Percentiles rank a stretch among this genome's conserved stretches.
These are phyloP conservation scores for Dryas octopetala DNA, from an alignment of 306 rosid species.

Conservation along the genomic window DNA sequence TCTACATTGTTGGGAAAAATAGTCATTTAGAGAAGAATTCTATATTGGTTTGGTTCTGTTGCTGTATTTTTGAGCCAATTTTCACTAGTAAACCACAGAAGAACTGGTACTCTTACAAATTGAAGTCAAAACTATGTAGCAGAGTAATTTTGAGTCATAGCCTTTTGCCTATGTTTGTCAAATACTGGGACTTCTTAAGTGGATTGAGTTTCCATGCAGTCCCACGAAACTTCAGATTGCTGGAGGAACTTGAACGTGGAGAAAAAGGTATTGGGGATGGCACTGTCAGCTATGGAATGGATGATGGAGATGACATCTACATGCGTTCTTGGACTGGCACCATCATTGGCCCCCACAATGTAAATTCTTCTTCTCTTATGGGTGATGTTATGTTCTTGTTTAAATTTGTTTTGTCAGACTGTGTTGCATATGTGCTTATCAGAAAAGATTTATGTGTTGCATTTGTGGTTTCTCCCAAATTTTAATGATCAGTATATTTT, in stretches of 20 bases:
- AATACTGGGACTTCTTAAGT: slow-evolving; percentile 12
- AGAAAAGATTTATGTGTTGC: neutral
- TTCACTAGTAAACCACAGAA: neutral
- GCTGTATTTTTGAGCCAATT: neutral
- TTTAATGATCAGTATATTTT: neutral
- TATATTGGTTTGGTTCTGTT: neutral
- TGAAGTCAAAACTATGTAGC: neutral
- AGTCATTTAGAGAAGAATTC: neutral
- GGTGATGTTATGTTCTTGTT: neutral
- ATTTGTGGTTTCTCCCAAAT: neutral
- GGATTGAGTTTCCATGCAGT: slow-evolving; percentile 54
- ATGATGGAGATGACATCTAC: slow-evolving; percentile 97
- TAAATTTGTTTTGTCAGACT: neutral
- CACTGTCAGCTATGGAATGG: slow-evolving; percentile 97
- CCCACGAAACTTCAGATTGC: slow-evolving; percentile 98
- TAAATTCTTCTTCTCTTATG: slow-evolving; percentile 30
- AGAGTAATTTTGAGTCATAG: neutral
- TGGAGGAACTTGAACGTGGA: slow-evolving; percentile 99
- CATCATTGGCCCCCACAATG: slow-evolving; percentile 98
- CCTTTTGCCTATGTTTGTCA: slow-evolving; percentile 5
- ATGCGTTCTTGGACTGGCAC: slow-evolving; percentile 70
- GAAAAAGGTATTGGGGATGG: slow-evolving; percentile 94
- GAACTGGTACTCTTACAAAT: neutral
- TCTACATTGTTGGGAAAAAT: neutral
- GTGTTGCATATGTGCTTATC: slow-evolving; percentile 2